phyloP scores from a whole-genome alignment of 257 asterid species.

The Ehretia macrophylla region DNA sequence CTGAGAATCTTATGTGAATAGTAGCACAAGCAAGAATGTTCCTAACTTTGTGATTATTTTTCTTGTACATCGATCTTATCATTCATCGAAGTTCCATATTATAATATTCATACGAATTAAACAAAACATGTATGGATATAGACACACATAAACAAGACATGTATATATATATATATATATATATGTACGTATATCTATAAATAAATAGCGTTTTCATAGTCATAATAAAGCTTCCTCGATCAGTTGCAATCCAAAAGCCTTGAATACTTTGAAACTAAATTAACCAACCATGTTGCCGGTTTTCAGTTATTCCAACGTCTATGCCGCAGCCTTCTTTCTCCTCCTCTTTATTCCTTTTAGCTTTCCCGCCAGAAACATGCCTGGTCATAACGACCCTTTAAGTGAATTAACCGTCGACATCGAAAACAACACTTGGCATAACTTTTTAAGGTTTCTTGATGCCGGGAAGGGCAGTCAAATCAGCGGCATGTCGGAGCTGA shows the following conservation, averaged over 20 bases:
- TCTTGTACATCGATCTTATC: conserved; percentile 37
- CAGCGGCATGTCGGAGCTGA: conserved; percentile 78
- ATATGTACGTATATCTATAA: background rate
- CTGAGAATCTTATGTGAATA: conserved; percentile 32
- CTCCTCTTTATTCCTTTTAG: conserved; percentile 24
- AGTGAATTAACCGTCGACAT: conserved; percentile 27
- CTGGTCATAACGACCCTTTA: conserved; percentile 9
- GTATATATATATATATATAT: background rate
- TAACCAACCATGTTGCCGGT: conserved; percentile 50
- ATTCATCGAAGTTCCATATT: too few species aligned
- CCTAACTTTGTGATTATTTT: conserved; percentile 27
- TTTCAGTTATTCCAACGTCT: conserved; percentile 35
- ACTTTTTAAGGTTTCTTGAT: conserved; percentile 50
- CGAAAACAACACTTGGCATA: conserved; percentile 46
- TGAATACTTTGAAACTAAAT: conserved; percentile 15
- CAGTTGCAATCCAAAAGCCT: conserved; percentile 4
- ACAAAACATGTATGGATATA: too few species aligned
- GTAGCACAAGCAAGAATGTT: conserved; percentile 36
- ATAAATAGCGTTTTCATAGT: background rate
- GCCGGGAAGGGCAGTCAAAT: conserved; percentile 59
- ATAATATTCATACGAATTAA: too few species aligned
- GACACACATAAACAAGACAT: background rate
- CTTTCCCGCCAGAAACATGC: conserved; percentile 46
- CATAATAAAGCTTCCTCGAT: conserved; percentile 14
- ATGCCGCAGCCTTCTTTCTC: conserved; percentile 9